Conservation (phyloP, 1,284 basidiomycete species). For the Volvariella surrecta region DNA sequence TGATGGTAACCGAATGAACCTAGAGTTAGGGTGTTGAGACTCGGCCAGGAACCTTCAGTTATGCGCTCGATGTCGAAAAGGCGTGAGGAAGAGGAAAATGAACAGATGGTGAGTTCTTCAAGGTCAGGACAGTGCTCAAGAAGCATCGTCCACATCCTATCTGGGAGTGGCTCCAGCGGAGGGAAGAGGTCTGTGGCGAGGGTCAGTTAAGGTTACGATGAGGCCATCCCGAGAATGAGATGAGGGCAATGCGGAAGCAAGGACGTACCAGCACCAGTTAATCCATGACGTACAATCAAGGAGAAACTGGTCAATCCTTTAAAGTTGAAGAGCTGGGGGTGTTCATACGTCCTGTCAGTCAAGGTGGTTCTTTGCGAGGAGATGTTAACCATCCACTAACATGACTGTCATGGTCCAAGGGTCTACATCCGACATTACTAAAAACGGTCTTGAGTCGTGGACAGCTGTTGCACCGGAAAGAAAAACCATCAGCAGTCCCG, state of each 20-base stretch:
- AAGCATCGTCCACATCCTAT: conserved; percentile 34
- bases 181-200: conserved; percentile 24
- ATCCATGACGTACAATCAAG: conserved; percentile 32
- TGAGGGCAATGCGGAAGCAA: too few species aligned
- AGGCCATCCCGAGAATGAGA: too few species aligned
- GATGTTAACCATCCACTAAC: conserved; percentile 9
- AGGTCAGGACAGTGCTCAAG: conserved; percentile 31
- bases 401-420: conserved; percentile 24
- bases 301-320: conserved; percentile 31
- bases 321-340: conserved; percentile 31
- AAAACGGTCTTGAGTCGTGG: conserved; percentile 30
- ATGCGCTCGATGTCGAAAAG: conserved; percentile 22
- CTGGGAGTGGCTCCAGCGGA: conserved; percentile 25
- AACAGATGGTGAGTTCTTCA: conserved; percentile 34
- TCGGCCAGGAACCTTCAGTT: conserved; percentile 24
- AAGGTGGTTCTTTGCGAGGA: neutral
- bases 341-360: too few species aligned
- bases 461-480: conserved; percentile 20
- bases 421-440: conserved; percentile 28
- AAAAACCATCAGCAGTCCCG: neutral
- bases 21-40: conserved; percentile 30
- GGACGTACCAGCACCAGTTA: conserved; percentile 23
- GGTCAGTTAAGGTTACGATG: conserved; percentile 4
- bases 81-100: conserved; percentile 33
- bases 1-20: conserved; percentile 35